Evolutionary conservation across 306 rosid genomes (phyloP), one percentile per base, ranked within the genome.

Genomic region (Prunus salicina): DNA sequence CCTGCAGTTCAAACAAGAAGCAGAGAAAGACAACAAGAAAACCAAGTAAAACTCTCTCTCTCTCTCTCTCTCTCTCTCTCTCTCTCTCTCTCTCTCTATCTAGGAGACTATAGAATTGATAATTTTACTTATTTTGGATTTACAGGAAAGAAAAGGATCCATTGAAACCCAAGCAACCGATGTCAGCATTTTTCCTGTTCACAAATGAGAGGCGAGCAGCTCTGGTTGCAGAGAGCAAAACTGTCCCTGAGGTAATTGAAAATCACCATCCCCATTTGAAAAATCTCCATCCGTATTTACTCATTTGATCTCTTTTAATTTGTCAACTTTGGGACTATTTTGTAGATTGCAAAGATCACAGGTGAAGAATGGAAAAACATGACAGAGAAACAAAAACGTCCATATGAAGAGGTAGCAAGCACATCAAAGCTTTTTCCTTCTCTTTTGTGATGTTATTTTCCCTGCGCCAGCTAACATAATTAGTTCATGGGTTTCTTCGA

Each of bases 61-160:
- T 28, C 10, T 18, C 10, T 34, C 49, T 14, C 45, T 7, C 25
- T 49, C 34, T 32, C 34, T 63, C 41, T 76, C 7, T 68, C 4
- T 45, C 15, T 28, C 0, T n/a, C 3, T 56, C 13, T 16, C 14
- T 41, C 32, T 47, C 4, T 71, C 32, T 65, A 28, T 32, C 25
- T 5, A 1, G 12, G 5, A 6, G 27, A 34, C 34, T 46, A 12
- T 20, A 24, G 16, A 11, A 60, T 38, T 53, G 30, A n/a, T 78
- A 30, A 84, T 56, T 18, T 63, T 76, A 34, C 53, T 38, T 9
- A 30, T 12, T 22, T 20, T 64, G 63, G 67, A 2, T 51, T 46
- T 66, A n/a, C 81, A 93, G 93, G 90, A 95, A 92, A 76, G 97
- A 87, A 60, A 95, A 84, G 86, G 97, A 95, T 79, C 97, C 97